Percentiles rank a stretch among this genome's conserved stretches.
Conservation (phyloP, 306 rosid genomes). For the Lathyrus tuberosus region DNA sequence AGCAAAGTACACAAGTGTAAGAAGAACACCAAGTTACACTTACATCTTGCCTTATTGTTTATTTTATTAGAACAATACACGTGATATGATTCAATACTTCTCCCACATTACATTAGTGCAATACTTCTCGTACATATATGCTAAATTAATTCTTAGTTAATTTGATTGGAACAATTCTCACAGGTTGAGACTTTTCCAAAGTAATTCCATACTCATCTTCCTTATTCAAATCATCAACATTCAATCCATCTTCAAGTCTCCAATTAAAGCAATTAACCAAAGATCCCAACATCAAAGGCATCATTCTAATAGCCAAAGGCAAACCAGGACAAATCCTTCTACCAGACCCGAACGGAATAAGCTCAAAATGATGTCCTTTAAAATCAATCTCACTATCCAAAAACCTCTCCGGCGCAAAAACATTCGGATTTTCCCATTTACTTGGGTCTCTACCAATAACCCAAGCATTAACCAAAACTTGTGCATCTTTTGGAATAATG, state of each 20-base stretch:
- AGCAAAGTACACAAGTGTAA: too few species aligned
- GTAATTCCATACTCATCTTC: slow-evolving; percentile 58
- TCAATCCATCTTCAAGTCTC: slow-evolving; percentile 55
- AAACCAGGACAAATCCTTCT: slow-evolving; percentile 51
- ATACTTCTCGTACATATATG: background rate
- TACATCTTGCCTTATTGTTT: background rate
- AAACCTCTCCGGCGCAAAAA: slow-evolving; percentile 61
- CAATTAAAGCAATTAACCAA: slow-evolving; percentile 59
- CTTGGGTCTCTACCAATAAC: slow-evolving; percentile 40
- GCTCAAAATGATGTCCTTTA: slow-evolving; percentile 53
- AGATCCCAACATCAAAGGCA: slow-evolving; percentile 56
- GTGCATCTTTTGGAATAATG: slow-evolving; percentile 54
- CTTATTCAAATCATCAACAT: slow-evolving; percentile 46
- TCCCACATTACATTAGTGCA: too few species aligned
- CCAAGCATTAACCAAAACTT: slow-evolving; percentile 55
- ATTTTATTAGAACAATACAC: background rate
- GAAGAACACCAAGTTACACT: too few species aligned
- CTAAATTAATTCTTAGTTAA: background rate
- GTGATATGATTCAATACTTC: too few species aligned
- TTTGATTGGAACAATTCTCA: slow-evolving; percentile 47
- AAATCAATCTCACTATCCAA: slow-evolving; percentile 46
- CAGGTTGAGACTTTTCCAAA: slow-evolving; percentile 45
- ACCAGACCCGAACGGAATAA: slow-evolving; percentile 58
- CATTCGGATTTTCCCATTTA: slow-evolving; percentile 44
- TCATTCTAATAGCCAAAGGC: slow-evolving; percentile 54